Percentiles rank a stretch among this genome's conserved stretches.
phyloP scores from a whole-genome alignment of 2,329 filamentous ascomycete genomes.

The Nigrograna mackinnonii region DNA sequence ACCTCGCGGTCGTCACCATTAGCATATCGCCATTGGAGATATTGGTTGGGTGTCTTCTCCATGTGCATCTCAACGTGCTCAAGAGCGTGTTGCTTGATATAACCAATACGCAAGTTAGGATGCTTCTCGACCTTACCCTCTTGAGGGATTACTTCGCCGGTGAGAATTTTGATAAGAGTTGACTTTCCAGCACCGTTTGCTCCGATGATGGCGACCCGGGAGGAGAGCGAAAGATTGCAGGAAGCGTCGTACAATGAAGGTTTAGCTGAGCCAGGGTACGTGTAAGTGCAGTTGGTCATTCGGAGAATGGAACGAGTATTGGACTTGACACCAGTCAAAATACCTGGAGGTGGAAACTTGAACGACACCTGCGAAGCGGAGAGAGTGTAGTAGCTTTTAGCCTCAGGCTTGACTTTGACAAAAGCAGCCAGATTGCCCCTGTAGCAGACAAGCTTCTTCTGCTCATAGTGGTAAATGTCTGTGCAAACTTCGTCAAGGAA shows the following conservation, averaged over 20 bases:
- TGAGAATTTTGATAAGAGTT: conserved; percentile 95
- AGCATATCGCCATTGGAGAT: conserved; percentile 97
- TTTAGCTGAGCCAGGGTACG: conserved; percentile 88
- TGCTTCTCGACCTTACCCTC: conserved; percentile 93
- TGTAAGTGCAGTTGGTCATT: conserved; percentile 89
- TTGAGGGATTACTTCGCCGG: conserved; percentile 85
- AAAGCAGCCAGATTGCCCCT: conserved; percentile 83
- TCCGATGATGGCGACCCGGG: conserved; percentile 93
- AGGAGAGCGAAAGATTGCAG: conserved; percentile 86
- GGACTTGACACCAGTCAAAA: conserved; percentile 93
- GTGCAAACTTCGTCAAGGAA: conserved; percentile 98
- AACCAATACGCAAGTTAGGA: conserved; percentile 96
- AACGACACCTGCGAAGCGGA: conserved; percentile 88
- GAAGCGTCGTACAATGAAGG: conserved; percentile 86
- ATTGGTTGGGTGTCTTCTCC: conserved; percentile 99
- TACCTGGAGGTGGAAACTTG: conserved; percentile 96
- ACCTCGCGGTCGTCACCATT: conserved; percentile 97
- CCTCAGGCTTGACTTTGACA: conserved; percentile 88
- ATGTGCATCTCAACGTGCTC: conserved; percentile 99
- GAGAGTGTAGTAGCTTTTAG: conserved; percentile 97
- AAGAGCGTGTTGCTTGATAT: conserved; percentile 98
- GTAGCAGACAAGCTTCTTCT: conserved; percentile 91
- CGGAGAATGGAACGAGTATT: conserved; percentile 91
- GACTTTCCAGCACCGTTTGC: conserved; percentile 98
- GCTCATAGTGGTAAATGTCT: conserved; percentile 98